Conservation (phyloP, 1,139 yeast species). For the Pichia sorboxylosa region DNA sequence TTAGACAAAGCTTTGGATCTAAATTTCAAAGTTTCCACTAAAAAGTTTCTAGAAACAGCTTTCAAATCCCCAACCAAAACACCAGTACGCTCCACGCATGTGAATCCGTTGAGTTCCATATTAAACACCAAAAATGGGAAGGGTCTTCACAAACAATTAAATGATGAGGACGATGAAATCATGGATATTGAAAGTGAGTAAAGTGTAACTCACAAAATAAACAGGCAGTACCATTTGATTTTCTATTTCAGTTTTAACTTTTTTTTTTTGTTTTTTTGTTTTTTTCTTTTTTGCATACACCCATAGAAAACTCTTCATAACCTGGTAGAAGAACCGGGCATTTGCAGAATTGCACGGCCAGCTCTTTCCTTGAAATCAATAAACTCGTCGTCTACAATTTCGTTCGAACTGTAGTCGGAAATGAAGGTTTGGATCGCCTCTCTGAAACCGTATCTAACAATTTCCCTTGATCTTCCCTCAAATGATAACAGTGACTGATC, state of each 20-base stretch:
- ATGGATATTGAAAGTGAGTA: conserved; percentile 48
- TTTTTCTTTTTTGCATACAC: neutral
- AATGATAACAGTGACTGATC: too few relatives aligned
- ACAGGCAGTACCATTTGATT: too few relatives aligned
- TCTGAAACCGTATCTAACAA: conserved; percentile 14
- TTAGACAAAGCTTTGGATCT: conserved; percentile 70
- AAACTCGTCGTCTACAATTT: conserved; percentile 22
- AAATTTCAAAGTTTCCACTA: conserved; percentile 30
- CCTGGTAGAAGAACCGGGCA: conserved; percentile 12
- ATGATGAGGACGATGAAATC: conserved; percentile 50
- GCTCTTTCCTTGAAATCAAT: conserved; percentile 39
- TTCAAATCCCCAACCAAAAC: conserved; percentile 1
- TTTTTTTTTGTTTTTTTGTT: neutral
- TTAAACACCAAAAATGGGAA: neutral
- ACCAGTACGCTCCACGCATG: too few relatives aligned
- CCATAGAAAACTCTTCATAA: too few relatives aligned
- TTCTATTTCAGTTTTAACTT: too few relatives aligned
- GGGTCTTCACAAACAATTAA: conserved; percentile 25
- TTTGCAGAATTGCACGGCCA: conserved; percentile 32
- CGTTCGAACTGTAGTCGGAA: too few relatives aligned
- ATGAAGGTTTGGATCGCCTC: too few relatives aligned
- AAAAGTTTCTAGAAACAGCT: conserved; percentile 22
- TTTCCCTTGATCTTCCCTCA: too few relatives aligned
- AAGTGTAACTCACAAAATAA: too few relatives aligned
- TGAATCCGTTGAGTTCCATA: neutral